phyloP scores from a whole-genome alignment of 1,284 basidiomycete species.

The Cerrena zonata region DNA sequence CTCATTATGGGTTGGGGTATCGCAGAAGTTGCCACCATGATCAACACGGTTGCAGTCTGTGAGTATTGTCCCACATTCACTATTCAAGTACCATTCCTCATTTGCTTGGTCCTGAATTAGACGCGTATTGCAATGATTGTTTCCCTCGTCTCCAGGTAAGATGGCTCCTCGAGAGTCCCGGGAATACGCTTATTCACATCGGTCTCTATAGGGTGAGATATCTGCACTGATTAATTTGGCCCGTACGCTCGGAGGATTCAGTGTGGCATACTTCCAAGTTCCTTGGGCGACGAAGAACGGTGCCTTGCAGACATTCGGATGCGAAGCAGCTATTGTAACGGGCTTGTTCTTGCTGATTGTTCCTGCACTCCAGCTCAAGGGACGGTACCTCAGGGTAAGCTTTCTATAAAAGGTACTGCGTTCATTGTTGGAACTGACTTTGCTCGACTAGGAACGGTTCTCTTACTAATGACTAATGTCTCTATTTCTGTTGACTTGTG shows the following conservation, averaged over 20 bases:
- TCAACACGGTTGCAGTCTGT: slow-evolving; percentile 63
- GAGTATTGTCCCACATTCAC: too few species aligned
- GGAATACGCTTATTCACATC: background rate
- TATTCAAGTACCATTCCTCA: background rate
- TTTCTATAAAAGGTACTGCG: too few species aligned
- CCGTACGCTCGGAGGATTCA: slow-evolving; percentile 55
- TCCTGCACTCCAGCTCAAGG: slow-evolving; percentile 44
- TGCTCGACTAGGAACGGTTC: background rate
- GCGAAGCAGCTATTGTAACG: slow-evolving; percentile 35
- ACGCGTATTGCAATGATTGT: slow-evolving; percentile 47
- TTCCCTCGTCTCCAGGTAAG: slow-evolving; percentile 44
- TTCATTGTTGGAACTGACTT: background rate
- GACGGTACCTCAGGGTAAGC: slow-evolving; percentile 38
- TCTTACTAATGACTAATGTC: too few species aligned
- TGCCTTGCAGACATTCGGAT: slow-evolving; percentile 52
- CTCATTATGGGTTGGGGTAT: slow-evolving; percentile 67
- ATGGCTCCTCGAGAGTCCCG: background rate
- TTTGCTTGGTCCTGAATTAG: slow-evolving; percentile 23
- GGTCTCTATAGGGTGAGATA: slow-evolving; percentile 42
- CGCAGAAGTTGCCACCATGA: slow-evolving; percentile 54
- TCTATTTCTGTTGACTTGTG: too few species aligned
- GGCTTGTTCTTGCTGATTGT: slow-evolving; percentile 48
- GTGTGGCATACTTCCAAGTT: slow-evolving; percentile 60
- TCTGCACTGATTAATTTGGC: slow-evolving; percentile 56
- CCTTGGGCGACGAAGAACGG: slow-evolving; percentile 52